Evolutionary conservation across 257 asterid species (phyloP).

Genomic region (Ilex asprella): DNA sequence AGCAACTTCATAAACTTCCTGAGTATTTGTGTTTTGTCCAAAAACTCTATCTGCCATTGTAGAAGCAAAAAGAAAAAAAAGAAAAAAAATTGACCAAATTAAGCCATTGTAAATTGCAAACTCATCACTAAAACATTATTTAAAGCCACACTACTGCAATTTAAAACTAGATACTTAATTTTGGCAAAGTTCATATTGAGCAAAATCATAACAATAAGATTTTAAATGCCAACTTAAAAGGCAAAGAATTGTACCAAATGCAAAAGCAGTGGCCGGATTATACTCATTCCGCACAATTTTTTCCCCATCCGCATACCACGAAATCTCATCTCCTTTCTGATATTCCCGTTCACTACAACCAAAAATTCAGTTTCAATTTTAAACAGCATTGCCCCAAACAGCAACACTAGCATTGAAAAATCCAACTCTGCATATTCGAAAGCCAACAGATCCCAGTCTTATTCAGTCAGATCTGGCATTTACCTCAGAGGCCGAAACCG

Average conservation of each 20-base stretch:
- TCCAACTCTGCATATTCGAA: constrained; percentile 18
- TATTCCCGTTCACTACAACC: constrained; percentile 80
- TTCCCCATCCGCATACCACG: constrained; percentile 89
- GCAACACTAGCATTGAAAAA: constrained; percentile 29
- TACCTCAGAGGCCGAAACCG: constrained; percentile 96
- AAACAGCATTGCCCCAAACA: constrained; percentile 22
- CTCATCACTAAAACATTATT: constrained; percentile 4
- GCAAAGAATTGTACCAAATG: constrained; percentile 56
- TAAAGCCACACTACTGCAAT: constrained; percentile 2
- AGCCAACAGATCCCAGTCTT: constrained; percentile 22
- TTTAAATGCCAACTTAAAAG: constrained; percentile 1
- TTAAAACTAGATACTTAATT: too few species aligned
- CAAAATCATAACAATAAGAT: background rate
- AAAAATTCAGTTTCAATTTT: constrained; percentile 19
- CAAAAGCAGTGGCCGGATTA: constrained; percentile 80
- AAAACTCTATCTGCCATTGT: constrained; percentile 69
- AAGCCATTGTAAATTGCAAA: constrained; percentile 9
- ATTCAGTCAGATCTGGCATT: constrained; percentile 50
- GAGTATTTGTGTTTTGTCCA: constrained; percentile 72
- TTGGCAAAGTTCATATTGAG: too few species aligned
- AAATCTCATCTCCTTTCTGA: constrained; percentile 83
- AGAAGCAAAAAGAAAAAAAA: background rate
- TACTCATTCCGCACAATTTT: constrained; percentile 83
- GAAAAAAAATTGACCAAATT: background rate
- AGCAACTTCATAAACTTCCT: constrained; percentile 89